Percentiles rank a stretch among this genome's conserved stretches.
Conservation (phyloP, 2,329 filamentous ascomycete species). For the Aureobasidium sp. region DNA sequence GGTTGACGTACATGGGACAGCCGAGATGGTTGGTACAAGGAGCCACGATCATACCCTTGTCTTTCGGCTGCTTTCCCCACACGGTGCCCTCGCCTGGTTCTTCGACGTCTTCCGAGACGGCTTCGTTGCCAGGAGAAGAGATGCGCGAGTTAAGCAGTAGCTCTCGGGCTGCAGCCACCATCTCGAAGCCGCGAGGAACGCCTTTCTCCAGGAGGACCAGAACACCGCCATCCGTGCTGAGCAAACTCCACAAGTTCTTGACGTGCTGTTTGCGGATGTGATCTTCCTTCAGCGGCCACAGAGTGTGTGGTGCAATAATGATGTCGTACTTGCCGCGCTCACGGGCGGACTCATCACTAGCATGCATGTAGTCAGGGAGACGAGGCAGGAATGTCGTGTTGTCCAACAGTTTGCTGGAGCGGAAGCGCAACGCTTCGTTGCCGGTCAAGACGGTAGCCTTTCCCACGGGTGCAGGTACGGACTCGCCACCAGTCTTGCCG, state of each 20-base stretch:
- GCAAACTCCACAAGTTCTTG: conserved; percentile 80
- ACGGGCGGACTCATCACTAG: conserved; percentile 39
- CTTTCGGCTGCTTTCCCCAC: conserved; percentile 32
- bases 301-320: conserved; percentile 76
- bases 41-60: conserved; percentile 53
- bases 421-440: conserved; percentile 63
- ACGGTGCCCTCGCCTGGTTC: conserved; percentile 17
- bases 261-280: conserved; percentile 69
- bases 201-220: conserved; percentile 87
- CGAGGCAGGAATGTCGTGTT: conserved; percentile 89
- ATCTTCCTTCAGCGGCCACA: conserved; percentile 68
- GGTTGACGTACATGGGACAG: conserved; percentile 75
- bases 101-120: conserved; percentile 22
- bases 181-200: conserved; percentile 83
- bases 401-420: conserved; percentile 66
- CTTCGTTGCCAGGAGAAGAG: conserved; percentile 47
- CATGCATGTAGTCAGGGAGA: conserved; percentile 75
- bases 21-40: conserved; percentile 77
- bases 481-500: conserved; percentile 30
- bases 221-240: conserved; percentile 76
- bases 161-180: conserved; percentile 74
- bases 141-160: conserved; percentile 70
- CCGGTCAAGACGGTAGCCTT: conserved; percentile 75
- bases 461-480: conserved; percentile 47
- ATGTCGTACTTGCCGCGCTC: conserved; percentile 62